A percentile compares a stretch with the other conserved stretches of the same genome.
Evolutionary conservation across 306 rosid genomes (phyloP).

Genomic region (Acacia melanoxylon): DNA sequence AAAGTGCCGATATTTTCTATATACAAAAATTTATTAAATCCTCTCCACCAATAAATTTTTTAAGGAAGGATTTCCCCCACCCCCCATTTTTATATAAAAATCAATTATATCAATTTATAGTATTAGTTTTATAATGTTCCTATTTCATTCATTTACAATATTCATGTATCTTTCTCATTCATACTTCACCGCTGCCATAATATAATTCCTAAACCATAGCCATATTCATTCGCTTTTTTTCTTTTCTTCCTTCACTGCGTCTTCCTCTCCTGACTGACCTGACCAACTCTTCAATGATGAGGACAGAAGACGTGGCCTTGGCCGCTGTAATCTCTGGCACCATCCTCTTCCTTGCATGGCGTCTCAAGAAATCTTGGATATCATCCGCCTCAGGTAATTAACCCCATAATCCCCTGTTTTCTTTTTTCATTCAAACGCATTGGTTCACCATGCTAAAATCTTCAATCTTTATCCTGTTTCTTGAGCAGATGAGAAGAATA

Average conservation of each 20-base stretch:
- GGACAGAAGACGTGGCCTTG: constrained; percentile 69
- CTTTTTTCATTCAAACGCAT: neutral
- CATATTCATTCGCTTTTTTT: neutral
- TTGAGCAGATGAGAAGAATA: constrained; percentile 43
- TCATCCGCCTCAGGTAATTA: constrained; percentile 46
- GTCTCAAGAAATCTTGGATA: constrained; percentile 74
- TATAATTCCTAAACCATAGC: neutral
- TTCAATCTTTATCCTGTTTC: neutral
- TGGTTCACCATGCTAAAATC: neutral
- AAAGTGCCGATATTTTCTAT: too few relatives aligned
- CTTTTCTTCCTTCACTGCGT: neutral
- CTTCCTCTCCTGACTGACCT: neutral
- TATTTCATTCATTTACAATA: neutral
- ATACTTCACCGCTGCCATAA: neutral
- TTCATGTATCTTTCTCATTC: neutral
- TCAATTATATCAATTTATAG: too few relatives aligned
- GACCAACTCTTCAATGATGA: constrained; percentile 60
- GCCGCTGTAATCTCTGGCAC: constrained; percentile 97
- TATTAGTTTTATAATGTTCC: neutral
- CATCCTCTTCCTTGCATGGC: constrained; percentile 70
- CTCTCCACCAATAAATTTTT: too few relatives aligned
- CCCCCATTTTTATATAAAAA: too few relatives aligned
- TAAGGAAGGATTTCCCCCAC: too few relatives aligned
- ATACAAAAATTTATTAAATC: too few relatives aligned
- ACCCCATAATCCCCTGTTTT: neutral